Evolutionary conservation across 441 rosid genomes (phyloP), one percentile per base, ranked within the genome.

Genomic region (Syzygium malaccense): DNA sequence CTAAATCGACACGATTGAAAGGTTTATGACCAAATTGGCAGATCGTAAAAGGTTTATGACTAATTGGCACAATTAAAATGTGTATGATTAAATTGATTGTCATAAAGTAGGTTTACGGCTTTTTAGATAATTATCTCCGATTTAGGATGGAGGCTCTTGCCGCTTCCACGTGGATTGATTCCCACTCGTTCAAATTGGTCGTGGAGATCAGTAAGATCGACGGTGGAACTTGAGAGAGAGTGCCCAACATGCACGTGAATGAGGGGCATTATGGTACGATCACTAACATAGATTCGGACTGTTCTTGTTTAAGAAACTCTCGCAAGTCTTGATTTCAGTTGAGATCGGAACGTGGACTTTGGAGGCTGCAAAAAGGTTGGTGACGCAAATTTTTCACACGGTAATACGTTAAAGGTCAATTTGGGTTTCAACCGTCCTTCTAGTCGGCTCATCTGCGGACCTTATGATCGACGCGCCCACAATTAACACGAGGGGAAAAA

Each of bases 31-130:
- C 1, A 45, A 45, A 1, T 45, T 7, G 48, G 2, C 48, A 45
- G 7, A 45, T 7, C 9, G 8, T 1, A 1, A 45, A 45, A 45
- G 1, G 48, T 8, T 45, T 45, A 45, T 0, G 48, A 45, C 0
- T 7, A 45, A 45, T 45, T 45, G 48, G 0, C 48, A 45, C 9
- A 1, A 45, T 45, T 45, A 45, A 45, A 45, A 45, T 2, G 48
- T 45, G 8, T 45, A 45, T 7, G 48, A 45, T 7, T 7, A 7
- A 45, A 45, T 45, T 45, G 9, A 45, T 45, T 45, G 0, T 45
- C 1, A 45, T 7, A 45, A 2, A 7, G 0, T 7, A 45, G 0
- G 48, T 45, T 45, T 45, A 45, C 2, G 9, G 1, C 48, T 45
- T 45, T 45, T 45, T 45, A 45, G 10, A 45, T 1, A 45, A 45